These are phyloP conservation scores for Ensete ventricosum DNA, from an alignment of 176 grass and related monocot species.

Conservation along the genomic window DNA sequence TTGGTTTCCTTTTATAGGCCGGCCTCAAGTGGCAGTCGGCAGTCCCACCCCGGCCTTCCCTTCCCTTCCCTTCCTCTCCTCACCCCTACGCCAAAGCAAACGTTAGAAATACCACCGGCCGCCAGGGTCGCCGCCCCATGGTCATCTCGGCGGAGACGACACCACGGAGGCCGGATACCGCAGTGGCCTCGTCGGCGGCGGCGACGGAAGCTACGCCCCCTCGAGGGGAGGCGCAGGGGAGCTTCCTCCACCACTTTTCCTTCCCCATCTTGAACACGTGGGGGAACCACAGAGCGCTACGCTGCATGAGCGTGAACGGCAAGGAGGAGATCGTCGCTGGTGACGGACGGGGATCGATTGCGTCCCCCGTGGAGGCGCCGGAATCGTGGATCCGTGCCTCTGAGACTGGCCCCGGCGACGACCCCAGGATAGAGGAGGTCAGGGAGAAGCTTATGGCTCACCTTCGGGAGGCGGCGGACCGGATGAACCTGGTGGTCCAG, in stretches of 20 bases:
- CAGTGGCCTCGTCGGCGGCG: background rate
- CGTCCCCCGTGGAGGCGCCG: background rate
- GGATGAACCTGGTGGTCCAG: slow-evolving; percentile 11
- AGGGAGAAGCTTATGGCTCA: slow-evolving; percentile 22
- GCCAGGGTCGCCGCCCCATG: background rate
- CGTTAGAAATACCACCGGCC: background rate
- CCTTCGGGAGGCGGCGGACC: slow-evolving; percentile 24
- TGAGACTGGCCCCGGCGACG: slow-evolving; percentile 9
- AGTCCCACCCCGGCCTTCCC: background rate
- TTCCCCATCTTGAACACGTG: slow-evolving; percentile 52
- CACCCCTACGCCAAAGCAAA: background rate
- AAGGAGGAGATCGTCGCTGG: background rate
- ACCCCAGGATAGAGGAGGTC: slow-evolving; percentile 27
- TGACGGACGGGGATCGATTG: background rate
- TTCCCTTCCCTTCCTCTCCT: background rate
- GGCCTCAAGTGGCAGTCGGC: too few relatives aligned
- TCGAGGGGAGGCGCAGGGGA: background rate
- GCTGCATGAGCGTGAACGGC: slow-evolving; percentile 16
- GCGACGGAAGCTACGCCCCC: background rate
- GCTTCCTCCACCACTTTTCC: slow-evolving; percentile 2
- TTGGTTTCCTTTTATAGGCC: background rate
- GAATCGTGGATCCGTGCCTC: background rate
- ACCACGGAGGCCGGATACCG: background rate
- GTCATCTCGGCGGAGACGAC: background rate
- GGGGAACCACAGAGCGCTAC: slow-evolving; percentile 39